A percentile compares a stretch with the other conserved stretches of the same genome.
Conservation (phyloP, 2,329 filamentous ascomycete species). For the Botrytis fragariae region DNA sequence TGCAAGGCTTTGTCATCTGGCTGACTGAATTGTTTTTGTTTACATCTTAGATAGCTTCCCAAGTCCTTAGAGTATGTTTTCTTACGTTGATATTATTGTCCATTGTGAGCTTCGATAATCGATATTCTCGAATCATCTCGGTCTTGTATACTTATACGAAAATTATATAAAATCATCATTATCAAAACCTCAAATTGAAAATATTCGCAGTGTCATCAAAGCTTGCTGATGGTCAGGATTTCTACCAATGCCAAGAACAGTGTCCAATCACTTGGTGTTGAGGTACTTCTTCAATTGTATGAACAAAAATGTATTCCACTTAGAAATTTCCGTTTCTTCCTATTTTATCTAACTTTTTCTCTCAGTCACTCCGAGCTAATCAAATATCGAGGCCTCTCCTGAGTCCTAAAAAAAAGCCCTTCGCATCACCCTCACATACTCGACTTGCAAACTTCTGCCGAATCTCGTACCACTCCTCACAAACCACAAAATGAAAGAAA, state of each 20-base stretch:
- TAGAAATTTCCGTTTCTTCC: background rate
- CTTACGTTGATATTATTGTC: background rate
- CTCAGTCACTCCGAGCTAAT: background rate
- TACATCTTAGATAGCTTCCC: background rate
- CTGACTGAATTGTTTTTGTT: slow-evolving; percentile 12
- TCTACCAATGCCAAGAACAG: background rate
- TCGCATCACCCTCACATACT: background rate
- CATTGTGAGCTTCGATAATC: background rate
- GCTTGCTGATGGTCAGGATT: background rate
- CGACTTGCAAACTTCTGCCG: background rate
- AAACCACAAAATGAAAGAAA: background rate
- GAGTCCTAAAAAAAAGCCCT: background rate
- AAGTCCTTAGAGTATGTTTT: background rate
- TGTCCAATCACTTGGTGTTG: background rate
- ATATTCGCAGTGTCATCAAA: background rate
- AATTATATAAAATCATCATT: background rate
- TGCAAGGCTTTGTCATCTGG: slow-evolving; percentile 7
- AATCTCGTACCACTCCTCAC: background rate
- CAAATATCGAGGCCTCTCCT: background rate
- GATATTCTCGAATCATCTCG: background rate
- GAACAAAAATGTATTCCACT: slow-evolving; percentile 1
- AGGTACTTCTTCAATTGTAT: background rate
- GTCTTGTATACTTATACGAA: background rate
- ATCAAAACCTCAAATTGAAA: background rate
- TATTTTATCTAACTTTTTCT: background rate